Conservation (phyloP, 768 basidiomycete species). For the Kwoniella dendrophila region DNA sequence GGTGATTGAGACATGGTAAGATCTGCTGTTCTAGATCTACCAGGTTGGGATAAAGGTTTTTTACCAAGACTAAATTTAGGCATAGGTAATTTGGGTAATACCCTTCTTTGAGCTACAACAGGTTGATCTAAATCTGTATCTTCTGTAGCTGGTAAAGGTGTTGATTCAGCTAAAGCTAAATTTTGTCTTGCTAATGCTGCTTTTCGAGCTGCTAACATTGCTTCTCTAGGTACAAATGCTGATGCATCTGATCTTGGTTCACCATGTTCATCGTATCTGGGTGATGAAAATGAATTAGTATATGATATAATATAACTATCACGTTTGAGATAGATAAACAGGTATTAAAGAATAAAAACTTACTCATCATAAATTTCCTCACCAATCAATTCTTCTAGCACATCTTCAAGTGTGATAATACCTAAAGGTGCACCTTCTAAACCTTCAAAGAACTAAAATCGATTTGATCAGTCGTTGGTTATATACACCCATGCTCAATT, state of each 20-base stretch:
- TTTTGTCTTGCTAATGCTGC: slow-evolving; percentile 39
- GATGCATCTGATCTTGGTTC: slow-evolving; percentile 56
- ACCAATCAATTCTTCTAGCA: slow-evolving; percentile 88
- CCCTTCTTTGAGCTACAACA: not conserved
- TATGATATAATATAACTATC: not conserved
- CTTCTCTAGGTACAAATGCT: slow-evolving; percentile 57
- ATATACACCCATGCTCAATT: not conserved
- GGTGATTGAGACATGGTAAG: not conserved
- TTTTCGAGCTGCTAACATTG: slow-evolving; percentile 36
- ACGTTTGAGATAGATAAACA: not conserved
- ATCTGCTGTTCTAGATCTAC: slow-evolving; percentile 20
- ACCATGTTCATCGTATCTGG: slow-evolving; percentile 67
- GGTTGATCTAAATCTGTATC: slow-evolving; percentile 32
- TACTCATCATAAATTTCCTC: slow-evolving; percentile 93
- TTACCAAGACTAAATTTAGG: slow-evolving; percentile 31
- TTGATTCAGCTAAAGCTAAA: slow-evolving; percentile 20
- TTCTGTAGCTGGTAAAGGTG: slow-evolving; percentile 25
- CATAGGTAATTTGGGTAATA: slow-evolving; percentile 21
- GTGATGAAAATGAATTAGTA: not conserved
- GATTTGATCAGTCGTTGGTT: not conserved
- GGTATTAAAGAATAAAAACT: slow-evolving; percentile 8
- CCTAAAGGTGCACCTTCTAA: slow-evolving; percentile 86
- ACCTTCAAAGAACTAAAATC: slow-evolving; percentile 71
- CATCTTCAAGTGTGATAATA: slow-evolving; percentile 90
- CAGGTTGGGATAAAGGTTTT: slow-evolving; percentile 27